Percentiles rank a stretch among this genome's conserved stretches.
These are phyloP conservation scores for Blastobotrys attinorum DNA, from an alignment of 805 yeast species.

Conservation along the genomic window DNA sequence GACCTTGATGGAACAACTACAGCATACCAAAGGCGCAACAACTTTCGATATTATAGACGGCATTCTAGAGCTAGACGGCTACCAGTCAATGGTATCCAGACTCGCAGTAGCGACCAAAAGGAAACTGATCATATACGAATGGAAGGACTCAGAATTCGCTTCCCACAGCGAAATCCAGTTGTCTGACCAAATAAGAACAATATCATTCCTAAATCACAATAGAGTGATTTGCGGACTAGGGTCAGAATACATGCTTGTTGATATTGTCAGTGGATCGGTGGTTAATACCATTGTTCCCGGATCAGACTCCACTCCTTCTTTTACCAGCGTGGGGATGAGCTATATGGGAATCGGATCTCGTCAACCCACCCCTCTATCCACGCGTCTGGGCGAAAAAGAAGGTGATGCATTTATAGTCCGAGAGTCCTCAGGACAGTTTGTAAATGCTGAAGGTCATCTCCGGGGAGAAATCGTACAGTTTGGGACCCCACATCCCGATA, in stretches of 20 bases:
- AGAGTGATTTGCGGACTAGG: background rate
- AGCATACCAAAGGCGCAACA: slow-evolving; percentile 30
- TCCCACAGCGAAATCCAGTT: slow-evolving; percentile 22
- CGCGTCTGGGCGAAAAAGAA: background rate
- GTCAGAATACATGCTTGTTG: background rate
- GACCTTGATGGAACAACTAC: slow-evolving; percentile 26
- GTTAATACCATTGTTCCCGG: background rate
- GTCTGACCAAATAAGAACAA: slow-evolving; percentile 21
- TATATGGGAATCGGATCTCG: slow-evolving; percentile 8
- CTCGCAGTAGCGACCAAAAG: slow-evolving; percentile 23
- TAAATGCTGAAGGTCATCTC: background rate
- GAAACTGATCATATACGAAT: slow-evolving; percentile 19
- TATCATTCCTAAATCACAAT: slow-evolving; percentile 1
- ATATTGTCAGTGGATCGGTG: background rate
- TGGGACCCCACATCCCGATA: slow-evolving; percentile 20
- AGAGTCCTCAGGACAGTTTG: background rate
- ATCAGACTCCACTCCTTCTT: background rate
- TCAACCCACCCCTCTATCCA: slow-evolving; percentile 16
- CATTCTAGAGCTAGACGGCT: slow-evolving; percentile 8
- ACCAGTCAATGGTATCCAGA: slow-evolving; percentile 22
- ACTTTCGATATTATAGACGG: slow-evolving; percentile 20
- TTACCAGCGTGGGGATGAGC: slow-evolving; percentile 6
- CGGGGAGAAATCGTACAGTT: background rate
- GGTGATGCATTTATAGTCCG: background rate
- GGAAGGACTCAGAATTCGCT: slow-evolving; percentile 25